A percentile compares a stretch with the other conserved stretches of the same genome.
Conservation (phyloP, 78 protist genomes). For the Tieghemostelium lacteum region DNA sequence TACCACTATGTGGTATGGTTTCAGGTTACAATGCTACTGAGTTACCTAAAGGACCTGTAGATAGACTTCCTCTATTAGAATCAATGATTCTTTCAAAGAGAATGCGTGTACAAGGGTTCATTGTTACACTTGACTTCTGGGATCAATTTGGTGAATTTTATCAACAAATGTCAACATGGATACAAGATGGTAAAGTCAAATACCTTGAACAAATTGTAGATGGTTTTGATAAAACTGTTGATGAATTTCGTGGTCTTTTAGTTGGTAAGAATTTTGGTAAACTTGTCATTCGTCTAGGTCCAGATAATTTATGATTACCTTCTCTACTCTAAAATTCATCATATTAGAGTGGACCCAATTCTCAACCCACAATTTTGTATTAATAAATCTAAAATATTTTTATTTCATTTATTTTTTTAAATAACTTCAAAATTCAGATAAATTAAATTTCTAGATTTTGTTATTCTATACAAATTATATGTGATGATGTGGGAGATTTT, state of each 20-base stretch:
- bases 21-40: conserved; percentile 27
- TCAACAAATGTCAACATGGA: neutral
- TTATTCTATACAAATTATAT: too few relatives aligned
- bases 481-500: too few relatives aligned
- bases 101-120: conserved; percentile 65
- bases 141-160: neutral
- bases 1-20: conserved; percentile 79
- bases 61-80: neutral
- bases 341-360: too few relatives aligned
- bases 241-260: conserved; percentile 27
- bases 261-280: conserved; percentile 80
- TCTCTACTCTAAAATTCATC: too few relatives aligned
- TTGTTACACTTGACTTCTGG: conserved; percentile 15
- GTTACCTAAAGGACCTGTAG: conserved; percentile 3
- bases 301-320: too few relatives aligned
- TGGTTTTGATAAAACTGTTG: conserved; percentile 67
- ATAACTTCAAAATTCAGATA: too few relatives aligned
- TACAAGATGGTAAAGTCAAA: conserved; percentile 24
- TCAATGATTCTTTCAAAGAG: conserved; percentile 14
- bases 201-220: conserved; percentile 24
- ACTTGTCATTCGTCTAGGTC: conserved; percentile 37
- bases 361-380: too few relatives aligned
- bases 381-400: too few relatives aligned
- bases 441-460: too few relatives aligned
- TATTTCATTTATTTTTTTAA: too few relatives aligned